Evolutionary conservation across 2,329 filamentous ascomycete genomes (phyloP).

Genomic region (Orbilia brochopaga): DNA sequence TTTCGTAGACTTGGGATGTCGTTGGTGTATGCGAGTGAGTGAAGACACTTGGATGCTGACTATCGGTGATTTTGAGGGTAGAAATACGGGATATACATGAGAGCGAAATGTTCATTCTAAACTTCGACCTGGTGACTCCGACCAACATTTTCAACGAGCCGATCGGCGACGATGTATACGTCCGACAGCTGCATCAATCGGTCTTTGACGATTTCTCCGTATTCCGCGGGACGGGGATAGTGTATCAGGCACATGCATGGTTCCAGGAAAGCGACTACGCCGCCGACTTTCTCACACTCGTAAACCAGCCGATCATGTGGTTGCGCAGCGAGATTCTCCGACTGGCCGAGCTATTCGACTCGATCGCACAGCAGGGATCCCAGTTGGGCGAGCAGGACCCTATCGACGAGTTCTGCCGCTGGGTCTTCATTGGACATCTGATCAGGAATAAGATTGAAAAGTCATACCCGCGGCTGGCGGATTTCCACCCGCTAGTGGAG

Average conservation of each 20-base stretch:
- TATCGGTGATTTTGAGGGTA: neutral
- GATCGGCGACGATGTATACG: neutral
- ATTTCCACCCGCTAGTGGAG: conserved; percentile 24
- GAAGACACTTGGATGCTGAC: neutral
- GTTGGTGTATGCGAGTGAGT: neutral
- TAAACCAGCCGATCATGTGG: conserved; percentile 44
- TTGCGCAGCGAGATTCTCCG: conserved; percentile 28
- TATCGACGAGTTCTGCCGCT: conserved; percentile 30
- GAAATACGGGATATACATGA: conserved; percentile 23
- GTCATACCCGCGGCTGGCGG: conserved; percentile 12
- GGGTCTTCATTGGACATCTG: conserved; percentile 23
- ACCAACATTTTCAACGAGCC: conserved; percentile 23
- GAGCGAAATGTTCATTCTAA: conserved; percentile 15
- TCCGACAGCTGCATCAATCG: conserved; percentile 6
- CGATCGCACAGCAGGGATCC: conserved; percentile 13
- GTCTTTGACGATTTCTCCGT: conserved; percentile 16
- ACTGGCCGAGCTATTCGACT: conserved; percentile 11
- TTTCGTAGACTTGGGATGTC: neutral
- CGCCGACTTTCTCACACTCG: neutral
- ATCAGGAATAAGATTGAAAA: conserved; percentile 19
- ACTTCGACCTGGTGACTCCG: conserved; percentile 5
- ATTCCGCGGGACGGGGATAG: conserved; percentile 24
- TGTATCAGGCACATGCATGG: conserved; percentile 3
- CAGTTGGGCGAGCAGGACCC: conserved; percentile 19
- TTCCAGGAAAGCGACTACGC: conserved; percentile 10